phyloP scores from a whole-genome alignment of 2,329 filamentous ascomycete species.

The Aureobasidium zeae region DNA sequence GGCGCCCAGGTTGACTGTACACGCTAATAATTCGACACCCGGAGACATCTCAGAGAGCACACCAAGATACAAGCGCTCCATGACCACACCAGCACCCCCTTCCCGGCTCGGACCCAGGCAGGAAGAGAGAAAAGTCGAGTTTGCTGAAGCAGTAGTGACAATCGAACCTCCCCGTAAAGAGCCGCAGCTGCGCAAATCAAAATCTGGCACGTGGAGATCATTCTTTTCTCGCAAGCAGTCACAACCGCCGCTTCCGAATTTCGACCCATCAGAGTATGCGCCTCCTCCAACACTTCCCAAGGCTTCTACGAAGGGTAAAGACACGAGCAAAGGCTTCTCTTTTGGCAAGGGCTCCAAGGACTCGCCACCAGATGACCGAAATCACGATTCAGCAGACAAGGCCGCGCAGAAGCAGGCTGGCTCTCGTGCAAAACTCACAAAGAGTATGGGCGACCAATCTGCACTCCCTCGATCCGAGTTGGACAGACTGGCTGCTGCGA shows the following conservation, averaged over 20 bases:
- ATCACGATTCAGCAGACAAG: conserved; percentile 4
- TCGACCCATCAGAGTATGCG: conserved; percentile 4
- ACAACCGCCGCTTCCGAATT: conserved; percentile 10
- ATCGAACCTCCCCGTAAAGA: not conserved
- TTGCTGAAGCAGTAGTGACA: not conserved
- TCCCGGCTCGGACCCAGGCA: not conserved
- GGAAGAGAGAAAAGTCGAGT: not conserved
- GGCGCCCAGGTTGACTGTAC: not conserved
- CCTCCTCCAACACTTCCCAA: conserved; percentile 8
- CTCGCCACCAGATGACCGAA: not conserved
- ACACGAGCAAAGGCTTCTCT: not conserved
- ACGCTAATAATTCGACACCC: conserved; percentile 9
- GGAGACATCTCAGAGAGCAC: not conserved
- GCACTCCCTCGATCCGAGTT: not conserved
- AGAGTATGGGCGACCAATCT: not conserved
- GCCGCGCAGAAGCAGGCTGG: not conserved
- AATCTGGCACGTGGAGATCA: conserved; percentile 15
- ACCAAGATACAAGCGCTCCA: not conserved
- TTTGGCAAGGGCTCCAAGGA: not conserved
- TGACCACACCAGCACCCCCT: conserved; percentile 8
- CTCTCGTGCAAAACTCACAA: not conserved
- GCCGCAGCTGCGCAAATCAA: conserved; percentile 12
- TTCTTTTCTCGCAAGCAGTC: conserved; percentile 14
- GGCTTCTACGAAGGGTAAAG: not conserved
- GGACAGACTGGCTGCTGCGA: not conserved